phyloP scores from a whole-genome alignment of 1,284 basidiomycete genomes.

The Trametes hirsuta region DNA sequence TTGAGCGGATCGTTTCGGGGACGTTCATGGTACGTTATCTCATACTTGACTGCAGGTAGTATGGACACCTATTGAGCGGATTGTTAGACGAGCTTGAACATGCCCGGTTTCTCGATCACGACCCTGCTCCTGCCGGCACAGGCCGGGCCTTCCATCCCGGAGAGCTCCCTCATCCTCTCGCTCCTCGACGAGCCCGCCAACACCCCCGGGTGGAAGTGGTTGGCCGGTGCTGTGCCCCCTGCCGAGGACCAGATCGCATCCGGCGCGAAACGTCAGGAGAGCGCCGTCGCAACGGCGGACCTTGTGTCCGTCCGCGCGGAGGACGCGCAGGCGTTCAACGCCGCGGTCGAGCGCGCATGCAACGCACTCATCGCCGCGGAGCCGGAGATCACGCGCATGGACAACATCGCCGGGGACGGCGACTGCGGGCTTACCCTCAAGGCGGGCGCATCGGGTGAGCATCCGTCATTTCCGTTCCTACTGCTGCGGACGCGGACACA shows the following conservation, averaged over 20 bases:
- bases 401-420: conserved; percentile 77
- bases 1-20: conserved; percentile 72
- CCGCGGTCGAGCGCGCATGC: conserved; percentile 67
- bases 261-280: conserved; percentile 20
- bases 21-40: conserved; percentile 75
- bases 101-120: conserved; percentile 94
- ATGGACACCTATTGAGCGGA: not conserved
- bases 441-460: conserved; percentile 58
- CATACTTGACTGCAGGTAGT: conserved; percentile 6
- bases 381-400: conserved; percentile 88
- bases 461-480: not conserved
- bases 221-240: conserved; percentile 46
- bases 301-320: conserved; percentile 40
- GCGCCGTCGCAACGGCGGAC: conserved; percentile 10
- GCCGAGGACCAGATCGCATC: conserved; percentile 31
- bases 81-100: conserved; percentile 85
- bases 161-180: conserved; percentile 59
- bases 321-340: conserved; percentile 55
- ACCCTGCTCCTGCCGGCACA: conserved; percentile 77
- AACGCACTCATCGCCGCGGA: conserved; percentile 77
- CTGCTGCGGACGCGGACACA: not conserved
- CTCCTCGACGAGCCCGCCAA: conserved; percentile 78
- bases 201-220: conserved; percentile 87
- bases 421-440: conserved; percentile 89
- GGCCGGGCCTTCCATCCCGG: conserved; percentile 37